Conservation (phyloP, 2,329 filamentous ascomycete genomes). For the Neocucurbitaria cava region DNA sequence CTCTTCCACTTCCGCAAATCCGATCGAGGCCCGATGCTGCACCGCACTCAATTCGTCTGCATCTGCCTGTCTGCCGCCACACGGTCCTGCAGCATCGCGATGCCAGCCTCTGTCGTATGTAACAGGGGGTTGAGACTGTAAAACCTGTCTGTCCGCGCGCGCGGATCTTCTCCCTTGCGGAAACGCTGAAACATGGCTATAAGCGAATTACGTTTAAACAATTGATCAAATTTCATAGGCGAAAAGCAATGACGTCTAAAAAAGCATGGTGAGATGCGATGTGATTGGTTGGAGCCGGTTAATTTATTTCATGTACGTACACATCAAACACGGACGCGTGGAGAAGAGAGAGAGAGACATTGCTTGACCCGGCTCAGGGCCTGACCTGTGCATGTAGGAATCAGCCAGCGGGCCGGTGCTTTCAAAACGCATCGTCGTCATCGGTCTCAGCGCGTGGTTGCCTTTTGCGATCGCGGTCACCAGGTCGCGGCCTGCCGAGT, state of each 20-base stretch:
- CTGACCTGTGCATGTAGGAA: not conserved
- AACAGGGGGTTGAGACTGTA: not conserved
- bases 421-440: slow-evolving; percentile 20
- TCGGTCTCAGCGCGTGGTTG: slow-evolving; percentile 25
- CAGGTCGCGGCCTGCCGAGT: too few relatives aligned
- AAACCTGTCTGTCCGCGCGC: not conserved
- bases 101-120: not conserved
- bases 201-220: slow-evolving; percentile 2
- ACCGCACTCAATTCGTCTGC: not conserved
- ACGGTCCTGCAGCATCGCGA: too few relatives aligned
- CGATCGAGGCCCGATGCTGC: not conserved
- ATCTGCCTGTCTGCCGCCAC: too few relatives aligned
- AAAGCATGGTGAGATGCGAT: not conserved
- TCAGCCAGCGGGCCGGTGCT: not conserved
- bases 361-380: not conserved
- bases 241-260: slow-evolving; percentile 7
- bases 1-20: not conserved
- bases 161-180: slow-evolving; percentile 3
- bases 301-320: too few relatives aligned
- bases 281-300: slow-evolving; percentile 1
- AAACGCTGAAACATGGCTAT: slow-evolving; percentile 3
- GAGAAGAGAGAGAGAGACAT: not conserved
- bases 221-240: slow-evolving; percentile 2
- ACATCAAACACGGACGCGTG: not conserved
- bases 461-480: slow-evolving; percentile 7